Percentiles rank a stretch among this genome's conserved stretches.
phyloP scores from a whole-genome alignment of 208 protist genomes.

The Leishmania major region DNA sequence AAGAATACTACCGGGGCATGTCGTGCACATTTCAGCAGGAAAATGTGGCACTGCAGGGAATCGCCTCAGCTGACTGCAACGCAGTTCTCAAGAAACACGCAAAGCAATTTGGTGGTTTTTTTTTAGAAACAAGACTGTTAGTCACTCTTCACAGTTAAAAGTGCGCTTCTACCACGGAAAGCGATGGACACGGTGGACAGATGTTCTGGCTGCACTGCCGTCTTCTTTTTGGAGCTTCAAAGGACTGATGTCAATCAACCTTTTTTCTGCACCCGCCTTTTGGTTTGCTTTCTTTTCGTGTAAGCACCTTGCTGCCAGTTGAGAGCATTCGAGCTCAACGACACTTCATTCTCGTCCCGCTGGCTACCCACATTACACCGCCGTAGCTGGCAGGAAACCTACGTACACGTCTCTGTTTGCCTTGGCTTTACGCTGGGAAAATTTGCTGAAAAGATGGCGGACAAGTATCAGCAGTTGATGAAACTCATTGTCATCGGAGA shows the following conservation, averaged over 20 bases:
- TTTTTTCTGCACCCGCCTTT: background rate
- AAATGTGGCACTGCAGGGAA: background rate
- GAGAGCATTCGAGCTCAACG: background rate
- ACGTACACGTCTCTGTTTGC: background rate
- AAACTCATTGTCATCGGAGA: conserved; percentile 88
- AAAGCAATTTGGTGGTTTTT: background rate
- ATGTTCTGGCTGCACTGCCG: no score
- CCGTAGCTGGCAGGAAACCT: background rate
- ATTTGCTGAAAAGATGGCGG: conserved; percentile 29
- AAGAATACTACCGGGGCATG: background rate
- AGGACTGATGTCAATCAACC: background rate
- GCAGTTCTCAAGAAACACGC: background rate
- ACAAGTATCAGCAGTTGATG: conserved; percentile 84
- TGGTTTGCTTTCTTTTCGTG: background rate
- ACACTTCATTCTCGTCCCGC: background rate
- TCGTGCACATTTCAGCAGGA: background rate
- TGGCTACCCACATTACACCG: background rate
- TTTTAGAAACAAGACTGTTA: background rate
- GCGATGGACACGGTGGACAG: background rate
- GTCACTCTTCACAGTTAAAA: no score
- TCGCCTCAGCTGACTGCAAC: background rate
- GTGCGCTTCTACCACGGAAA: background rate
- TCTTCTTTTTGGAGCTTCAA: background rate
- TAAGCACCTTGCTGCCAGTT: no score
- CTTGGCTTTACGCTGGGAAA: background rate